A percentile compares a stretch with the other conserved stretches of the same genome.
These are phyloP conservation scores for Capronia epimyces DNA, from an alignment of 2,329 filamentous ascomycete genomes.

Conservation along the genomic window DNA sequence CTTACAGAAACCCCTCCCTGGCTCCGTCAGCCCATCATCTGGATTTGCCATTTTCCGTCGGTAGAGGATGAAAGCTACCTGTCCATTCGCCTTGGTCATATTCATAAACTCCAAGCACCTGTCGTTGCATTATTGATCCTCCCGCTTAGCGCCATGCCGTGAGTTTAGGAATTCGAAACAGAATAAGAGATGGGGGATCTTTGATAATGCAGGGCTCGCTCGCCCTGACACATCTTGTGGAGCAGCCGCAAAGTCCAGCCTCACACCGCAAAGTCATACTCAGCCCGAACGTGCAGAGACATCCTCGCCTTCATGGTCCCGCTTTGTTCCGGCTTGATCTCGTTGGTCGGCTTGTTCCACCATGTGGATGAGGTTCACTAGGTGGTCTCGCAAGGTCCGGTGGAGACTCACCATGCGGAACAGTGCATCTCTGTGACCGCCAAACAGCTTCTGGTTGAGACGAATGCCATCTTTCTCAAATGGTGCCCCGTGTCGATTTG, in stretches of 20 bases:
- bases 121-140: neutral
- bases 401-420: constrained; percentile 28
- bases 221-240: neutral
- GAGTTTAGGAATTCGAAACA: neutral
- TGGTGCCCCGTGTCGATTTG: constrained; percentile 28
- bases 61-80: neutral
- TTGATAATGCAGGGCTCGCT: neutral
- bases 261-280: neutral
- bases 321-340: constrained; percentile 13
- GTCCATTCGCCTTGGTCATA: neutral
- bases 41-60: neutral
- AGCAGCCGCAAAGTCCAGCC: neutral
- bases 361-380: constrained; percentile 41
- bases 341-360: constrained; percentile 35
- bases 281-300: neutral
- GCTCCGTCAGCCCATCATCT: neutral
- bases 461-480: constrained; percentile 22
- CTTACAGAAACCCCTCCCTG: neutral
- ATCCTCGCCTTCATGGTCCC: constrained; percentile 20
- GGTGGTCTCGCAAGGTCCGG: constrained; percentile 38
- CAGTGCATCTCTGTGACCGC: constrained; percentile 18
- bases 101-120: neutral
- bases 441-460: constrained; percentile 23
- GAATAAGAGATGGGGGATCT: neutral
- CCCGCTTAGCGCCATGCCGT: constrained; percentile 1